These are phyloP conservation scores for Colletotrichum aenigma DNA, from an alignment of 2,329 filamentous ascomycete genomes.

Conservation along the genomic window DNA sequence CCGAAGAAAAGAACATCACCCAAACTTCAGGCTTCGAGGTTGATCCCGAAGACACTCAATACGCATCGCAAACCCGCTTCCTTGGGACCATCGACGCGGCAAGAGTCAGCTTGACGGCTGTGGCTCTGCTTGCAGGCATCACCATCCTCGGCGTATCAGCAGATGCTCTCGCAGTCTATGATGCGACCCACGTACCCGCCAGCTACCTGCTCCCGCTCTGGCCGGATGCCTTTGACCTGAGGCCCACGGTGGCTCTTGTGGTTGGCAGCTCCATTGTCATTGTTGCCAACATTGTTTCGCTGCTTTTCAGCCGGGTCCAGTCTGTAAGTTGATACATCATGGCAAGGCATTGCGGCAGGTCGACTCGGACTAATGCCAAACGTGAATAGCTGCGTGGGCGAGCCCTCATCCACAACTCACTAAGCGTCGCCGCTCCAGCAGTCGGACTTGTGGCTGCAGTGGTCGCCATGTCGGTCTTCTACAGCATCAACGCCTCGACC, in stretches of 20 bases:
- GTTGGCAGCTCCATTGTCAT: slow-evolving; percentile 55
- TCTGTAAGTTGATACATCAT: slow-evolving; percentile 45
- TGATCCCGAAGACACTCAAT: slow-evolving; percentile 43
- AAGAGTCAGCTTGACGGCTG: slow-evolving; percentile 50
- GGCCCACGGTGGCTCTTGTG: slow-evolving; percentile 60
- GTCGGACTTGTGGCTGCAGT: slow-evolving; percentile 45
- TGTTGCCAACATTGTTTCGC: slow-evolving; percentile 49
- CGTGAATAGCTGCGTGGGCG: slow-evolving; percentile 3
- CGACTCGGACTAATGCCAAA: not conserved
- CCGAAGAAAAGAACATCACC: slow-evolving; percentile 41
- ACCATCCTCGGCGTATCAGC: slow-evolving; percentile 58
- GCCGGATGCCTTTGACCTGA: slow-evolving; percentile 61
- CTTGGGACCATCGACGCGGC: slow-evolving; percentile 47
- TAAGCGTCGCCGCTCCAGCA: slow-evolving; percentile 29
- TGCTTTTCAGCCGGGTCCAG: slow-evolving; percentile 53
- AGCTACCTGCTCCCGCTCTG: slow-evolving; percentile 59
- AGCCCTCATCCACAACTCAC: slow-evolving; percentile 16
- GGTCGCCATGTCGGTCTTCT: slow-evolving; percentile 61
- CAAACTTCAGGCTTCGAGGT: slow-evolving; percentile 55
- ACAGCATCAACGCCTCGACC: slow-evolving; percentile 57
- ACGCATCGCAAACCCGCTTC: slow-evolving; percentile 40
- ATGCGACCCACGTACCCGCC: slow-evolving; percentile 52
- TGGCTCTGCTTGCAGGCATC: slow-evolving; percentile 56
- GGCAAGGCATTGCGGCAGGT: not conserved
- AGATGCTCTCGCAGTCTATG: slow-evolving; percentile 59